Conservation (phyloP, 2,329 filamentous ascomycete species). For the Exophiala oligosperma region DNA sequence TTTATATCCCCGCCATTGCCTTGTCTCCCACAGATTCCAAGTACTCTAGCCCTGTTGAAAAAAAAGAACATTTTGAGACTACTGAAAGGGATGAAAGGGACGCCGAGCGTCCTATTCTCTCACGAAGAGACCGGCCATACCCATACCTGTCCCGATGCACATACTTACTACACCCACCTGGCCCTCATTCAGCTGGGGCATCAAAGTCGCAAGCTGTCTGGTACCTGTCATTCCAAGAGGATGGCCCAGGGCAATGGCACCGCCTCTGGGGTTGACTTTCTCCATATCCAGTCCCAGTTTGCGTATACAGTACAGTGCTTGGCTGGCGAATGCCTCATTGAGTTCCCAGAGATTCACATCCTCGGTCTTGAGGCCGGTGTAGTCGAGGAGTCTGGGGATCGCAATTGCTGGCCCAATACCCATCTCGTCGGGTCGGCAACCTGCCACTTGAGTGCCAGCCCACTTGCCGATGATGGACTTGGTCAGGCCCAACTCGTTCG, state of each 20-base stretch:
- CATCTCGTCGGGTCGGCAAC: constrained; percentile 90
- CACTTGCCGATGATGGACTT: constrained; percentile 77
- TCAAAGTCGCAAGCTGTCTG: constrained; percentile 72
- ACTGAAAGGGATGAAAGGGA: not conserved
- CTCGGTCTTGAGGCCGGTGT: constrained; percentile 63
- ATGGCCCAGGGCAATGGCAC: constrained; percentile 91
- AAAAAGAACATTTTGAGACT: not conserved
- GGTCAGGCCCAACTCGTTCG: constrained; percentile 68
- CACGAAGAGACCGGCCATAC: constrained; percentile 69
- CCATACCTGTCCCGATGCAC: constrained; percentile 84
- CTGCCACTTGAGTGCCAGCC: constrained; percentile 71
- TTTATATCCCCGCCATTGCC: no score
- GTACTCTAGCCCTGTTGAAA: no score
- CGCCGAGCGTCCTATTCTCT: constrained; percentile 52
- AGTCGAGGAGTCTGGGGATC: constrained; percentile 76
- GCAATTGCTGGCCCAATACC: constrained; percentile 84
- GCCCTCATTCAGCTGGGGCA: constrained; percentile 67
- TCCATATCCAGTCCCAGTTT: constrained; percentile 57
- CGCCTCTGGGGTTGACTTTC: constrained; percentile 86
- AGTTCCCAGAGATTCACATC: constrained; percentile 90
- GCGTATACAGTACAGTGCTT: constrained; percentile 69
- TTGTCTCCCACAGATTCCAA: no score
- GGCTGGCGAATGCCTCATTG: constrained; percentile 75
- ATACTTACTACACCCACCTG: constrained; percentile 86
- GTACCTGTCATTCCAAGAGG: constrained; percentile 87